Evolutionary conservation across 371 early-diverging fungal species (phyloP), one percentile per base, ranked within the genome.

Genomic region (Circinella umbellata): DNA sequence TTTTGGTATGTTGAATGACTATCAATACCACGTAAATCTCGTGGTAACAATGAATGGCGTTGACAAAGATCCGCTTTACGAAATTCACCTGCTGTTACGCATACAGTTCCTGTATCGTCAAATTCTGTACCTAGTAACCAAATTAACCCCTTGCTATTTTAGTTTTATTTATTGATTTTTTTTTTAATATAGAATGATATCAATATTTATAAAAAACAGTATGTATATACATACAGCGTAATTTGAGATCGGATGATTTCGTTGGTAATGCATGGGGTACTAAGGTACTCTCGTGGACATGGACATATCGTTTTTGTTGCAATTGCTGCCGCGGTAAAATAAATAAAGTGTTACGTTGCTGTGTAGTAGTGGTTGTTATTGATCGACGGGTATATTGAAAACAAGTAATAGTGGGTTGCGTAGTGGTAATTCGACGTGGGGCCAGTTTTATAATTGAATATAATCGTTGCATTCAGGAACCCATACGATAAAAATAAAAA

Each of bases 1-100:
- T 92, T 87, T 72, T 94, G 93, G 71, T 94, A 91, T 60, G 90
- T 79, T 63, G 89, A 90, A 47, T 86, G 86, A 70, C 89, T 89
- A 67, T 94, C 94, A 54, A 94, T 91, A 69, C 92, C 92, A 70
- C 94, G 87, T 69, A 94, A 71, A 81, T 94, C 94, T 35, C 94
- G 92, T 35, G 92, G 86, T 71, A 91, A 82, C 54, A 94, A 71
- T 9, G 93, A 91, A 75, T 92, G 92, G 67, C 90, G 85, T 35
- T 89, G 89, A 71, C 93, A 93, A 48, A 94, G 81, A 67, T 92
- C 92, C 0, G 88, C 84, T 75, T 93, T 93, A 47, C 87, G 79
- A 74, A 94, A 92, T 71, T 93, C 93, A 37, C 93, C 93, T 4
- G 91, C 90, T 3, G 87, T 90, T 15, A 86, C 84, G 62, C 89